A percentile compares a stretch with the other conserved stretches of the same genome.
phyloP scores from a whole-genome alignment of 192 early-diverging fungal species.

The Coemansia erecta region DNA sequence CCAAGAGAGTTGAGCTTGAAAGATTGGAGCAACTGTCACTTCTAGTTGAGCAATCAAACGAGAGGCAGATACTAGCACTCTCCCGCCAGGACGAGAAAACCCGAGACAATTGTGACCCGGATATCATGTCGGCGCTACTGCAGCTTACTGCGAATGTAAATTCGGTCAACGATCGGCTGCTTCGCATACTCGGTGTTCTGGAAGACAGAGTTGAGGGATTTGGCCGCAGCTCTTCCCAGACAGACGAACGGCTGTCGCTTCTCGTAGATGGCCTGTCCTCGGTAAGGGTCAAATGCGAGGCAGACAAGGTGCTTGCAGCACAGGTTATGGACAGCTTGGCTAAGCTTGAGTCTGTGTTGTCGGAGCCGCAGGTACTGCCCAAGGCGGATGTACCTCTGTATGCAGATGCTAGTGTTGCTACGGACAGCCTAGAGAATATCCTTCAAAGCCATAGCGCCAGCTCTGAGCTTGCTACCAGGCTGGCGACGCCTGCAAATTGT shows the following conservation, averaged over 20 bases:
- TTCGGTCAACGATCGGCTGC: neutral
- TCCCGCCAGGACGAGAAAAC: neutral
- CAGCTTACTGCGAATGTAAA: neutral
- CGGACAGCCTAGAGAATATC: neutral
- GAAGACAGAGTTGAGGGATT: neutral
- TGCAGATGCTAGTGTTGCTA: slow-evolving; percentile 6
- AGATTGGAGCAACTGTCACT: neutral
- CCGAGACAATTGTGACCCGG: neutral
- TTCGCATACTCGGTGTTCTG: neutral
- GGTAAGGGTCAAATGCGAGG: slow-evolving; percentile 15
- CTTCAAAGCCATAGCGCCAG: neutral
- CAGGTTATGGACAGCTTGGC: slow-evolving; percentile 16
- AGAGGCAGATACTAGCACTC: too few species aligned
- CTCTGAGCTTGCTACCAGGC: neutral
- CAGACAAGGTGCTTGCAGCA: slow-evolving; percentile 7
- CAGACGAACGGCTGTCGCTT: slow-evolving; percentile 3
- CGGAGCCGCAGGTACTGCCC: neutral
- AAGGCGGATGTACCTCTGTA: neutral
- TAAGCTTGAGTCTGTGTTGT: slow-evolving; percentile 13
- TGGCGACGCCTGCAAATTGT: neutral
- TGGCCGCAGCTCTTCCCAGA: neutral
- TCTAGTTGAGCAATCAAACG: neutral
- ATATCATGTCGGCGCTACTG: neutral
- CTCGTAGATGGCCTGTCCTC: slow-evolving; percentile 14
- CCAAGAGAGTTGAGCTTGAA: slow-evolving; percentile 9